Evolutionary conservation across 176 grass and related monocot genomes (phyloP), one percentile per base, ranked within the genome.

Genomic region (Thalia dealbata): DNA sequence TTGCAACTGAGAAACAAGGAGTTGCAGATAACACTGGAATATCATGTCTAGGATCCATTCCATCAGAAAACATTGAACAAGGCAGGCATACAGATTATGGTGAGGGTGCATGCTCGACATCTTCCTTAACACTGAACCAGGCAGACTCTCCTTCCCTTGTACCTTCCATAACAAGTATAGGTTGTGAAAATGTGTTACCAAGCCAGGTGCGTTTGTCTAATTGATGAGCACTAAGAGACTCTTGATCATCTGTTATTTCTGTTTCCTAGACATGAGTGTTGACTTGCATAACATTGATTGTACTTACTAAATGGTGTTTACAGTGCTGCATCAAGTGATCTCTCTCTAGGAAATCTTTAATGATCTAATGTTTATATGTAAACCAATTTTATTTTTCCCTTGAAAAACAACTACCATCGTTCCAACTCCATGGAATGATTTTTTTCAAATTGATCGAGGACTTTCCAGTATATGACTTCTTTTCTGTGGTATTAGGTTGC

Each of bases 101-200:
- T 70, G 81, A 83, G 63, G 80, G 59, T 62, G 59, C 50, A 18
- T 41, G 42, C 32, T 76, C 73, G 52, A 43, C 35, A 42, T n/a
- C 3, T 71, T 19, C 50, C 29, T 10, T 21, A 13, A 9, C 25
- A 52, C 51, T 60, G 23, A 78, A 44, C 58, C 56, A 68, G 66
- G 43, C 46, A 58, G 79, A 67, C 48, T 51, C 58, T 73, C 51
- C 64, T 85, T 68, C 73, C 59, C 35, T 60, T 69, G 73, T 70
- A 78, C 71, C 73, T 74, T 26, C 75, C 51, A 51, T 50, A 64
- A 74, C 67, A 75, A 73, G 59, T 78, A 75, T 75, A 73, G 56
- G 32, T 64, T 73, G 8, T 78, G 69, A 25, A 70, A 32, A 64
- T 81, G 72, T 45, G 73, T 81, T 54, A 11, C 48, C 67, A 64